A percentile compares a stretch with the other conserved stretches of the same genome.
These are phyloP conservation scores for Camptophora hylomeconis DNA, from an alignment of 2,329 filamentous ascomycete genomes.

Conservation along the genomic window DNA sequence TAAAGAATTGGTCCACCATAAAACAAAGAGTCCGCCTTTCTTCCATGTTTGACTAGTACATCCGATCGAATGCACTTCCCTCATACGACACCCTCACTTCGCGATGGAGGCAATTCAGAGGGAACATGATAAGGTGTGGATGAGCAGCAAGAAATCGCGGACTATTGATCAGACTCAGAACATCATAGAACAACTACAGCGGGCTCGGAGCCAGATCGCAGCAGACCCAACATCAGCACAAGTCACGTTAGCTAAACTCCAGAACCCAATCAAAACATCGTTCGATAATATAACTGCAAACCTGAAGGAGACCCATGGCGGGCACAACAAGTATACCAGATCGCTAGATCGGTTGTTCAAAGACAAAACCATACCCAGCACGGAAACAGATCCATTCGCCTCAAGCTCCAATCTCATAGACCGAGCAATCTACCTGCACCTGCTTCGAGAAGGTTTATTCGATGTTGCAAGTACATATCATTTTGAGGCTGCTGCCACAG, in stretches of 20 bases:
- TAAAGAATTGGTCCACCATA: no score
- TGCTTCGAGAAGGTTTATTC: slow-evolving; percentile 90
- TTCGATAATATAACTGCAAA: slow-evolving; percentile 71
- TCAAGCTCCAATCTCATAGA: slow-evolving; percentile 69
- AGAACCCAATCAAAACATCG: slow-evolving; percentile 69
- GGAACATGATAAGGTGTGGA: slow-evolving; percentile 61
- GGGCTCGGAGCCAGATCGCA: slow-evolving; percentile 61
- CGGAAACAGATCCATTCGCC: slow-evolving; percentile 67
- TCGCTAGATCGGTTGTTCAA: slow-evolving; percentile 69
- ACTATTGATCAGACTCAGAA: slow-evolving; percentile 70
- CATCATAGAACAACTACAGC: slow-evolving; percentile 63
- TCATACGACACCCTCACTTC: slow-evolving; percentile 1
- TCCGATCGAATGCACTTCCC: no score
- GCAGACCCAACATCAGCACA: slow-evolving; percentile 59
- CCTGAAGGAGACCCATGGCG: slow-evolving; percentile 69
- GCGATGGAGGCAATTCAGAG: slow-evolving; percentile 54
- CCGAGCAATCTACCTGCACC: slow-evolving; percentile 89
- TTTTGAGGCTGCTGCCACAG: slow-evolving; percentile 40
- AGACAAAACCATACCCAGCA: slow-evolving; percentile 56
- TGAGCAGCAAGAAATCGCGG: slow-evolving; percentile 54
- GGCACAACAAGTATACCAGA: slow-evolving; percentile 73
- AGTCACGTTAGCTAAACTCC: slow-evolving; percentile 67
- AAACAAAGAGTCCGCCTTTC: no score
- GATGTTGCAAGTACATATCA: slow-evolving; percentile 76
- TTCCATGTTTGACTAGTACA: no score